Conservation (phyloP, 768 basidiomycete species). For the Suillus clintonianus region DNA sequence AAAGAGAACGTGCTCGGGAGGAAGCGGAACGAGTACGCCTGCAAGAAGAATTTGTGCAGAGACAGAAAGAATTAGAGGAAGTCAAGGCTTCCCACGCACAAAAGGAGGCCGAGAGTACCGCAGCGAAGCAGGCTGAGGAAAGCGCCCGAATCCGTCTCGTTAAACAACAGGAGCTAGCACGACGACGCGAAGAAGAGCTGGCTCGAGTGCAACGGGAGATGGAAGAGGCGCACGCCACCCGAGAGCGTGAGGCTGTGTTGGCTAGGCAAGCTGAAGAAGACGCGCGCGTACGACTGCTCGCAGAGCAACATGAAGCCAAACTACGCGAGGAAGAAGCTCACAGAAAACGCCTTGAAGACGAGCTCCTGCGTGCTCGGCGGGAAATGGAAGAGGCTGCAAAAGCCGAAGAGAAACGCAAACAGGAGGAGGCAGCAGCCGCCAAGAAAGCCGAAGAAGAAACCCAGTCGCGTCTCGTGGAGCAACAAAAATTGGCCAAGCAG, state of each 20-base stretch:
- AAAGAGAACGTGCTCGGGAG: slow-evolving; percentile 22
- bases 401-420: slow-evolving; percentile 18
- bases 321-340: slow-evolving; percentile 32
- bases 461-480: slow-evolving; percentile 24
- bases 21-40: slow-evolving; percentile 30
- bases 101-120: slow-evolving; percentile 25
- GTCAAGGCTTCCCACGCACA: slow-evolving; percentile 24
- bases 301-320: slow-evolving; percentile 28
- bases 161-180: slow-evolving; percentile 21
- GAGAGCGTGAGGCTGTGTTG: slow-evolving; percentile 22
- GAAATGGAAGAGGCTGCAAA: slow-evolving; percentile 15
- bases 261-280: slow-evolving; percentile 23
- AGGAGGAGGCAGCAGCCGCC: slow-evolving; percentile 22
- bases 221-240: slow-evolving; percentile 27
- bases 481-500: slow-evolving; percentile 22
- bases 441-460: slow-evolving; percentile 21
- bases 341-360: slow-evolving; percentile 23
- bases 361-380: slow-evolving; percentile 25
- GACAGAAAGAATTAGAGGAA: slow-evolving; percentile 26
- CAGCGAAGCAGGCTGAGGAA: slow-evolving; percentile 25
- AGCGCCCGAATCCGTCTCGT: slow-evolving; percentile 24
- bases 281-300: slow-evolving; percentile 23
- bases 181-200: slow-evolving; percentile 28
- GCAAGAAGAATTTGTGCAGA: slow-evolving; percentile 29
- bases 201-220: slow-evolving; percentile 24